Evolutionary conservation across 257 asterid genomes (phyloP), one percentile per base, ranked within the genome.

Genomic region (Oldenlandia corymbosa): DNA sequence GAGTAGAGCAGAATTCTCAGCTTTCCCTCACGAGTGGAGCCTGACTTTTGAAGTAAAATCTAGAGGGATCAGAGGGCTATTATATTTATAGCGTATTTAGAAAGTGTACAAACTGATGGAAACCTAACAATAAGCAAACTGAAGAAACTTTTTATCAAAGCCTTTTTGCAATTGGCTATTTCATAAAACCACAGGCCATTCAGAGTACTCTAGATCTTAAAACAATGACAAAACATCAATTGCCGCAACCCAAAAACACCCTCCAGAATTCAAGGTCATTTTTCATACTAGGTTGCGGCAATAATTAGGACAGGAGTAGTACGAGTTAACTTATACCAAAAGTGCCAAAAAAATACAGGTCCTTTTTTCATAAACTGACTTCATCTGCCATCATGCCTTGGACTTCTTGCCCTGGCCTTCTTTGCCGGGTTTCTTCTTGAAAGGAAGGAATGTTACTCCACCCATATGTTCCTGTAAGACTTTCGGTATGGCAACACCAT

Each of bases 401-500:
- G 72, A 67, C 73, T 85, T 88, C 72, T 88, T 86, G 58, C 90
- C 96, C 75, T 88, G 23, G 8, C 7, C 23, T 47, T 31, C 53
- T 47, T 47, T 47, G 53, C 24, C 53, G 8, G 53, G 53, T 47
- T 47, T 47, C 26, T 47, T 47, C 53, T 47, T 7, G 13, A 47
- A 47, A 1, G 53, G 53, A 6, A 91, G 68, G 72, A 88, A 88
- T 5, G 81, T 10, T 72, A 73, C 79, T 30, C 96, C 98, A 18
- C 90, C 88, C 86, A 91, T 79, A 76, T 30, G 86, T 27, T 71
- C 68, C 60, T 82, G 83, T 31, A 92, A 75, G 60, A 65, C 95
- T 62, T 89, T 89, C 0, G 98, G 97, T 50, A 92, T 72, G 67
- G 85, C 97, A n/a, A 92, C 97, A 3, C 98, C 97, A n/a, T 85